These are phyloP conservation scores for Aspergillus tubingensis DNA, from an alignment of 2,329 filamentous ascomycete genomes.

Conservation along the genomic window DNA sequence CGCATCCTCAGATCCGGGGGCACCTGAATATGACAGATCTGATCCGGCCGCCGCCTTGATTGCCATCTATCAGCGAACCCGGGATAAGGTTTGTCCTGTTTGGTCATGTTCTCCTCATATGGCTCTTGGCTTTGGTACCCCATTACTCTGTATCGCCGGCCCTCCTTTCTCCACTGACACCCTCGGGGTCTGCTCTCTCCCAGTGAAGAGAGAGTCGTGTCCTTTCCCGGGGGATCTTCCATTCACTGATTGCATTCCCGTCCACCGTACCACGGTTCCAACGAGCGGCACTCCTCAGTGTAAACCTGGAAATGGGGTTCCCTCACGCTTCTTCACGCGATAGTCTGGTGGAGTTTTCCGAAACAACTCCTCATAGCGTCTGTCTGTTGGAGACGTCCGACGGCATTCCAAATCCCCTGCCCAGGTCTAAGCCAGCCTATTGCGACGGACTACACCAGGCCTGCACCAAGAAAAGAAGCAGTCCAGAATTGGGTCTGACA, in stretches of 20 bases:
- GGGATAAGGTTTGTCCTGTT: not conserved
- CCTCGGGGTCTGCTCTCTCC: not conserved
- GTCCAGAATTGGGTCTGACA: constrained; percentile 24
- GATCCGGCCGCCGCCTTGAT: not conserved
- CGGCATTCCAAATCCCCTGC: constrained; percentile 23
- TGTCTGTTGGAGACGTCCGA: constrained; percentile 20
- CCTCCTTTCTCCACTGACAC: not conserved
- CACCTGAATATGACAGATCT: constrained; percentile 10
- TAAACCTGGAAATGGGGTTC: not conserved
- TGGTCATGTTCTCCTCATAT: not conserved
- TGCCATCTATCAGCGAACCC: not conserved
- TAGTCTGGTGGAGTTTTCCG: constrained; percentile 11
- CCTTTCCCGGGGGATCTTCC: not conserved
- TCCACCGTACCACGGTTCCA: not conserved
- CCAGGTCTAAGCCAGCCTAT: not conserved
- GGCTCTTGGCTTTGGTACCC: not conserved
- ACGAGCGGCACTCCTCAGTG: not conserved
- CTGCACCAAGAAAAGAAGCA: constrained; percentile 15
- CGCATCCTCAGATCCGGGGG: constrained; percentile 8
- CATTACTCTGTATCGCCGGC: not conserved
- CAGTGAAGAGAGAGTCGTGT: not conserved
- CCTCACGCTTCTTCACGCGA: constrained; percentile 12
- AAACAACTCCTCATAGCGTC: constrained; percentile 9
- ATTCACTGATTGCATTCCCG: constrained; percentile 2
- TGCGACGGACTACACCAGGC: constrained; percentile 3